Evolutionary conservation across 176 grass and related monocot genomes (phyloP).

Genomic region (Tillandsia leiboldiana): DNA sequence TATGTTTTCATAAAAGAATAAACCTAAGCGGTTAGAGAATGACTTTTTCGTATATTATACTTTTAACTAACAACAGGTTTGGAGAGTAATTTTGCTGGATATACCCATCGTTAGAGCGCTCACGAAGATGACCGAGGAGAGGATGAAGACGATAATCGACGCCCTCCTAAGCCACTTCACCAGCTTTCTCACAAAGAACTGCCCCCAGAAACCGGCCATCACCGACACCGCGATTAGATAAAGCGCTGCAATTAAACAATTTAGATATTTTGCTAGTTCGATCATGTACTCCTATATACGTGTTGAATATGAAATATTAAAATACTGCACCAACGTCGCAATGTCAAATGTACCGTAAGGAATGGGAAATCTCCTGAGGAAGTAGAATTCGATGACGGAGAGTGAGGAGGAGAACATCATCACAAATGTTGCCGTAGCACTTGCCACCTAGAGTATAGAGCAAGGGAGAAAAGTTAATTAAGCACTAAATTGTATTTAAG

Average conservation of each 20-base stretch:
- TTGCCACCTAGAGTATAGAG: constrained; percentile 54
- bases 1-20: no score
- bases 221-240: constrained; percentile 73
- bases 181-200: constrained; percentile 69
- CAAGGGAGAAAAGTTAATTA: background rate
- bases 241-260: constrained; percentile 47
- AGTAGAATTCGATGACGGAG: constrained; percentile 91
- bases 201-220: constrained; percentile 93
- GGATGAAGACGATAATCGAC: constrained; percentile 87
- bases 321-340: background rate
- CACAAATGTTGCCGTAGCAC: constrained; percentile 94
- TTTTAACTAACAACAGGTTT: no score
- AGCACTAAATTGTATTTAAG: background rate
- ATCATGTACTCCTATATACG: background rate
- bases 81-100: constrained; percentile 6
- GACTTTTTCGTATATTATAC: no score
- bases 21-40: no score
- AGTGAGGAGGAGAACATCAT: constrained; percentile 99
- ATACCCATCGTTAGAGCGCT: constrained; percentile 96
- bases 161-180: constrained; percentile 70
- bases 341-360: constrained; percentile 47
- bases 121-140: constrained; percentile 89
- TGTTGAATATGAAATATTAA: background rate
- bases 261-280: background rate
- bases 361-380: constrained; percentile 74